phyloP scores from a whole-genome alignment of 371 early-diverging fungal genomes.

The Rhizopus arrhizus region DNA sequence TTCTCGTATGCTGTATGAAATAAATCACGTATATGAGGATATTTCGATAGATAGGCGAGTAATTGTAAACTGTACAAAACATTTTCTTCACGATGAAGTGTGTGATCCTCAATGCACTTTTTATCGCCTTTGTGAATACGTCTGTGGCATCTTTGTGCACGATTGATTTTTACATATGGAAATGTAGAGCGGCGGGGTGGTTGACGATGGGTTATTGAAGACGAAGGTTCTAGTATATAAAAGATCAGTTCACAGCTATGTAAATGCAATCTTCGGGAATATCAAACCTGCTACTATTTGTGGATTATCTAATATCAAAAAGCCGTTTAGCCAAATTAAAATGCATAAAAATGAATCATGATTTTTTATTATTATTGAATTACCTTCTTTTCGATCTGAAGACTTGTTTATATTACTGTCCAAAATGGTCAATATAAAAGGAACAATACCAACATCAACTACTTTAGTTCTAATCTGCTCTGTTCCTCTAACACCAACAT shows the following conservation, averaged over 20 bases:
- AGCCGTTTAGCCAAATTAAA: too few relatives aligned
- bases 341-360: too few relatives aligned
- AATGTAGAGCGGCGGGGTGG: constrained; percentile 42
- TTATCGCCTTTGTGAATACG: constrained; percentile 30
- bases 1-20: constrained; percentile 64
- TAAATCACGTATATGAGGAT: constrained; percentile 68
- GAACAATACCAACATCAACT: constrained; percentile 82
- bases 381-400: constrained; percentile 34
- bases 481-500: constrained; percentile 85
- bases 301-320: too few relatives aligned
- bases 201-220: background rate
- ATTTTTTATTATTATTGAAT: background rate
- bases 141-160: constrained; percentile 35
- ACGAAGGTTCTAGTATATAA: background rate
- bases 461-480: constrained; percentile 79
- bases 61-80: constrained; percentile 82
- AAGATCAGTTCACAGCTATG: too few relatives aligned
- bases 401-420: constrained; percentile 62
- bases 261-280: too few relatives aligned
- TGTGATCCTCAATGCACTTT: constrained; percentile 38
- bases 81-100: constrained; percentile 81
- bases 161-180: constrained; percentile 40
- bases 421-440: constrained; percentile 77
- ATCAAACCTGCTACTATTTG: too few relatives aligned
- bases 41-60: constrained; percentile 85